Evolutionary conservation across 176 grass and related monocot species (phyloP).

Genomic region (Triticum turgidum): DNA sequence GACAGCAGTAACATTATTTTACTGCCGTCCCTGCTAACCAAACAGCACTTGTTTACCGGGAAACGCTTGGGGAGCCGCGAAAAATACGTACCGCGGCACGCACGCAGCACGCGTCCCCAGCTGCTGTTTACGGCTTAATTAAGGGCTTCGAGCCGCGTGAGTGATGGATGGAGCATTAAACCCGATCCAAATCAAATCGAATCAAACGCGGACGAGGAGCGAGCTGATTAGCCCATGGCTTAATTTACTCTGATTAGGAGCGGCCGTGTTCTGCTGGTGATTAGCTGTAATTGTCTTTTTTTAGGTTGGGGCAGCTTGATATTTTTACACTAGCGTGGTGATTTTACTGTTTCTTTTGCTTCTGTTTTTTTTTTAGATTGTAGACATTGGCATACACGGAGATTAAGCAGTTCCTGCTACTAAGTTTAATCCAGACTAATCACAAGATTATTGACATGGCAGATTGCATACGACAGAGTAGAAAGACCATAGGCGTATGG

Average conservation of each 20-base stretch:
- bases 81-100: slow-evolving; percentile 1
- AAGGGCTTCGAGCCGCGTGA: slow-evolving; percentile 42
- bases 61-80: slow-evolving; percentile 13
- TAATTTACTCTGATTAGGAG: not conserved
- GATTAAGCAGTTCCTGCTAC: too few relatives aligned
- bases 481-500: too few relatives aligned
- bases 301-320: not conserved
- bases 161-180: slow-evolving; percentile 29
- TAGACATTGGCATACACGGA: not conserved
- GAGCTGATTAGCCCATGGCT: not conserved
- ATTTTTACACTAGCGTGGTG: not conserved
- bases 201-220: not conserved
- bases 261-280: not conserved
- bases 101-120: slow-evolving; percentile 29
- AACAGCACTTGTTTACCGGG: not conserved
- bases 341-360: not conserved
- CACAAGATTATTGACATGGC: too few relatives aligned
- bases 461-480: too few relatives aligned
- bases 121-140: slow-evolving; percentile 27
- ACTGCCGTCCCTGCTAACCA: not conserved
- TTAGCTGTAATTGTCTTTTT: not conserved
- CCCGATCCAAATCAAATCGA: slow-evolving; percentile 45
- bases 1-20: not conserved
- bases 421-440: too few relatives aligned
- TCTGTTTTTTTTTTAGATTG: not conserved